These are phyloP conservation scores for Zygotorulaspora danielsina DNA, from an alignment of 805 yeast genomes.

Conservation along the genomic window DNA sequence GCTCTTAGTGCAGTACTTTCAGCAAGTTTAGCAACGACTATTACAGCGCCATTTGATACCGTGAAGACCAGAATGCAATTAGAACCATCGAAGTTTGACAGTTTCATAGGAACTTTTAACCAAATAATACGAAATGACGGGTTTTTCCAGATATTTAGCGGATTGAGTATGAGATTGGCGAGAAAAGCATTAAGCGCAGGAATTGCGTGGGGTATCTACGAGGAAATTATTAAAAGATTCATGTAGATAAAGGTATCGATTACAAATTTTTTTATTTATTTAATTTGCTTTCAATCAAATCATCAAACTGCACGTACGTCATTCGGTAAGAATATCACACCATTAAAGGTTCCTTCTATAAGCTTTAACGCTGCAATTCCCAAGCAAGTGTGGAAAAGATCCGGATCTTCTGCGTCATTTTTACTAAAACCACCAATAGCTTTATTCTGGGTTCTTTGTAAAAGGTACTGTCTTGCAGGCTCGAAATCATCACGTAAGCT, in stretches of 20 bases:
- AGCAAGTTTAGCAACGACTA: constrained; percentile 72
- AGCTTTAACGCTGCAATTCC: constrained; percentile 53
- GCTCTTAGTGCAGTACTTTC: constrained; percentile 73
- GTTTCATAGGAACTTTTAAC: constrained; percentile 40
- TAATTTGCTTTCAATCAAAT: neutral
- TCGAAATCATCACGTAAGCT: constrained; percentile 36
- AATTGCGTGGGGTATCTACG: constrained; percentile 95
- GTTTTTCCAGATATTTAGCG: constrained; percentile 64
- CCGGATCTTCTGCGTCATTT: constrained; percentile 59
- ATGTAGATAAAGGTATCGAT: constrained; percentile 17
- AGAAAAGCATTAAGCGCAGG: constrained; percentile 91
- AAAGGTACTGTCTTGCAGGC: constrained; percentile 42
- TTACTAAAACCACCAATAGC: constrained; percentile 77
- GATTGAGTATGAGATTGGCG: constrained; percentile 71
- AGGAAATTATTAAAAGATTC: constrained; percentile 60
- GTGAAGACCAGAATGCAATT: constrained; percentile 89
- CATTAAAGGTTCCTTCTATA: constrained; percentile 31
- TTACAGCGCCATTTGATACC: constrained; percentile 94
- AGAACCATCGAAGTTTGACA: constrained; percentile 44
- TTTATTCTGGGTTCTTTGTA: constrained; percentile 53
- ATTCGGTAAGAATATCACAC: constrained; percentile 30
- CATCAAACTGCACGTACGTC: neutral
- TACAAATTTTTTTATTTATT: too few relatives aligned
- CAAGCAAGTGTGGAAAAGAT: constrained; percentile 63
- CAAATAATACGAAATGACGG: constrained; percentile 45